These are phyloP conservation scores for Piper betle DNA, from an alignment of 164 flowering plant genomes.

Conservation along the genomic window DNA sequence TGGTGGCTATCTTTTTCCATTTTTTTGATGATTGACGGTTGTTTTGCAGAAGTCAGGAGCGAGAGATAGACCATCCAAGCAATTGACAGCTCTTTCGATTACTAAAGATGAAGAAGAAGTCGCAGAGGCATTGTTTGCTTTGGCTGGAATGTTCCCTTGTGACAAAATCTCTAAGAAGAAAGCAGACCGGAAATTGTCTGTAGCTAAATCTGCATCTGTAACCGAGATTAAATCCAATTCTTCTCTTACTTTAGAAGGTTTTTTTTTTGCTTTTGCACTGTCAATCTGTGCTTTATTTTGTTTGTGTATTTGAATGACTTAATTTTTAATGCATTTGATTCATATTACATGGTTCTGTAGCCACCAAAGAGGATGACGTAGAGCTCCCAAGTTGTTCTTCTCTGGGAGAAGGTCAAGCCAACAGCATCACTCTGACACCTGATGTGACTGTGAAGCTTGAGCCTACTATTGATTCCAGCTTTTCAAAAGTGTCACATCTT, in stretches of 20 bases:
- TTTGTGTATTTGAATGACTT: not conserved
- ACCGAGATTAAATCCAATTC: constrained; percentile 11
- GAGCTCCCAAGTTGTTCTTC: constrained; percentile 8
- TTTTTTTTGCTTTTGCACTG: too few species aligned
- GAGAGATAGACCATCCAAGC: constrained; percentile 11
- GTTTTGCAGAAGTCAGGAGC: constrained; percentile 27
- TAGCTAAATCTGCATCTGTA: constrained; percentile 15
- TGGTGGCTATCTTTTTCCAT: not conserved
- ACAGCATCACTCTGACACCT: constrained; percentile 7
- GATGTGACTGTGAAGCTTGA: constrained; percentile 11
- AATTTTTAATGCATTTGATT: not conserved
- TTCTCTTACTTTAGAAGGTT: constrained; percentile 20
- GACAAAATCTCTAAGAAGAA: constrained; percentile 8
- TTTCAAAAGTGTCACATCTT: constrained; percentile 7
- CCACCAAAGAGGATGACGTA: constrained; percentile 13
- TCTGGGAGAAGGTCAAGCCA: constrained; percentile 8
- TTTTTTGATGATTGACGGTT: not conserved
- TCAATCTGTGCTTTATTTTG: not conserved
- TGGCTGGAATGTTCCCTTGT: constrained; percentile 40
- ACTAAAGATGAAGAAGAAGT: constrained; percentile 89
- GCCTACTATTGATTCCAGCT: constrained; percentile 3
- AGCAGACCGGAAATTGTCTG: constrained; percentile 9
- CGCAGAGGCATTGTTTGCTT: constrained; percentile 55
- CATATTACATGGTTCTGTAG: constrained; percentile 18
- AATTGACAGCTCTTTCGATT: constrained; percentile 16